These are phyloP conservation scores for Byssochlamys sp. DNA, from an alignment of 2,329 filamentous ascomycete genomes.

Conservation along the genomic window DNA sequence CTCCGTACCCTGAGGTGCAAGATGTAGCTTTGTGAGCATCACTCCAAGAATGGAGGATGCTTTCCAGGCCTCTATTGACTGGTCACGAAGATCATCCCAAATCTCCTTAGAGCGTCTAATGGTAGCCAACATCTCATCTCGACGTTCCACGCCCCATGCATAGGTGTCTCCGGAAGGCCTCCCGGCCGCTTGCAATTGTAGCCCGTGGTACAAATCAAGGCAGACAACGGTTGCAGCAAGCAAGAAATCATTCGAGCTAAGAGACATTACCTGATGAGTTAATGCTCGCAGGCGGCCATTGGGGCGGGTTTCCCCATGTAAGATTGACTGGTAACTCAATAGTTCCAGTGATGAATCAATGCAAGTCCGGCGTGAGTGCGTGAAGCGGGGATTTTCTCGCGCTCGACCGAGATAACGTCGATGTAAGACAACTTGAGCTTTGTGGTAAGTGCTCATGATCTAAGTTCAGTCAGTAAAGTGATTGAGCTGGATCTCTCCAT, in stretches of 20 bases:
- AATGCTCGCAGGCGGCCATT: conserved; percentile 62
- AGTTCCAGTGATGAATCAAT: conserved; percentile 80
- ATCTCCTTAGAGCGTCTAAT: conserved; percentile 66
- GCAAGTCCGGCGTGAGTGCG: conserved; percentile 71
- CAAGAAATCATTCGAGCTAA: conserved; percentile 75
- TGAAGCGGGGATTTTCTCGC: conserved; percentile 67
- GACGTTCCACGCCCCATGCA: conserved; percentile 41
- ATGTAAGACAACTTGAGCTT: conserved; percentile 80
- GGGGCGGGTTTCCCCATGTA: conserved; percentile 64
- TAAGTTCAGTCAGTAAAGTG: conserved; percentile 11
- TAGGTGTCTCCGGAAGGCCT: conserved; percentile 30
- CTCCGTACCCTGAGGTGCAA: conserved; percentile 17
- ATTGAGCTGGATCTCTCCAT: not conserved
- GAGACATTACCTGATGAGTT: conserved; percentile 68
- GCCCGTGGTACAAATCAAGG: conserved; percentile 64
- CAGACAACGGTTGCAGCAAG: conserved; percentile 76
- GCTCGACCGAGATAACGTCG: conserved; percentile 75
- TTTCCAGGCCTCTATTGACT: conserved; percentile 84
- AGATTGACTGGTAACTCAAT: conserved; percentile 63
- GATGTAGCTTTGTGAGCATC: conserved; percentile 67
- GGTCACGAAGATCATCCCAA: conserved; percentile 67
- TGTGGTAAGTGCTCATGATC: conserved; percentile 75
- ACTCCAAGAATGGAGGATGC: conserved; percentile 70
- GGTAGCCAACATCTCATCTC: conserved; percentile 64
- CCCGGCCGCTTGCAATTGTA: conserved; percentile 24